phyloP scores from a whole-genome alignment of 257 asterid species.

The Nicotiana attenuata region DNA sequence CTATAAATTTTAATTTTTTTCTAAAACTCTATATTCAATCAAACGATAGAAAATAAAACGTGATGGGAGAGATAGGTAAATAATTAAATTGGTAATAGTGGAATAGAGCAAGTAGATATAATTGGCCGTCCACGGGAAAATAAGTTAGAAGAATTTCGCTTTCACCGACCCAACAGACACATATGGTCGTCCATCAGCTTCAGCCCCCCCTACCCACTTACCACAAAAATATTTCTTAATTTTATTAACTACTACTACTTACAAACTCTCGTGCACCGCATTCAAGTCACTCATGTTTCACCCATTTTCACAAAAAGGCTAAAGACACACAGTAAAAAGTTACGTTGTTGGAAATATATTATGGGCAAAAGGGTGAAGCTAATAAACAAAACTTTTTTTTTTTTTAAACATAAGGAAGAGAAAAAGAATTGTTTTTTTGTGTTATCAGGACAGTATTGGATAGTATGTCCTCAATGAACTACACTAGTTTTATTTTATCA shows the following conservation, averaged over 20 bases:
- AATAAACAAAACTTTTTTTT: too few species aligned
- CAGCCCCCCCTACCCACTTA: slow-evolving; percentile 21
- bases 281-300: not conserved
- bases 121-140: slow-evolving; percentile 13
- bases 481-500: too few species aligned
- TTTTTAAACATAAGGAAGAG: too few species aligned
- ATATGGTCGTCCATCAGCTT: not conserved
- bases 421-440: too few species aligned
- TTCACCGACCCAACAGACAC: slow-evolving; percentile 49
- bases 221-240: slow-evolving; percentile 11
- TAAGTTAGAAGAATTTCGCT: slow-evolving; percentile 17
- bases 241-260: slow-evolving; percentile 23
- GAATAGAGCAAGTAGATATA: not conserved
- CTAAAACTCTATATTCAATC: too few species aligned
- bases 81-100: not conserved
- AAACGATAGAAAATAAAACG: too few species aligned
- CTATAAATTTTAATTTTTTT: too few species aligned
- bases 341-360: not conserved
- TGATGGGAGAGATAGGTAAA: too few species aligned
- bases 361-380: not conserved
- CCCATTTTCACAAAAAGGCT: not conserved
- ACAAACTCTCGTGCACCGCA: slow-evolving; percentile 1
- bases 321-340: not conserved
- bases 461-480: too few species aligned
- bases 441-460: too few species aligned